Evolutionary conservation across 2,329 filamentous ascomycete genomes (phyloP).

Genomic region (Xylariaceae sp.): DNA sequence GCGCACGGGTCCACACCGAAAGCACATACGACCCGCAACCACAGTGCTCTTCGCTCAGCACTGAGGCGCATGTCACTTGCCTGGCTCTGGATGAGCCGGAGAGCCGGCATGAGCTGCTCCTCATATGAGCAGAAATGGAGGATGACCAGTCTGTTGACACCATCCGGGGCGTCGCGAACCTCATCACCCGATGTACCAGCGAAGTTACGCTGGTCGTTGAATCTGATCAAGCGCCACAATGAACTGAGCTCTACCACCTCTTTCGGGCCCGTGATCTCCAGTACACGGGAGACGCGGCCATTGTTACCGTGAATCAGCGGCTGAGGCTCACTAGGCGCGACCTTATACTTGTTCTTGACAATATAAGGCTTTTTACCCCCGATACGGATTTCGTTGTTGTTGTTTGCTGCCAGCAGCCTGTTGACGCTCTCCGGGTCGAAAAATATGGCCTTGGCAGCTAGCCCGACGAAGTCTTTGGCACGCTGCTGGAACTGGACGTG

Average conservation of each 20-base stretch:
- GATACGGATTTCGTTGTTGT: not conserved
- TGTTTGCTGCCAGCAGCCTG: not conserved
- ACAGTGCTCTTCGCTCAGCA: not conserved
- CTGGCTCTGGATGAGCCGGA: not conserved
- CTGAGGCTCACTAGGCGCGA: not conserved
- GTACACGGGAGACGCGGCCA: not conserved
- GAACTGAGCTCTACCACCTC: not conserved
- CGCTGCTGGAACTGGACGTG: not conserved
- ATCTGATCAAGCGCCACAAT: not conserved
- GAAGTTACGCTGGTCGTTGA: not conserved
- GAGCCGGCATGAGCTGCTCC: not conserved
- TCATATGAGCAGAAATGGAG: not conserved
- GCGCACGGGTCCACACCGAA: not conserved
- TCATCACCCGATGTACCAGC: not conserved
- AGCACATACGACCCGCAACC: not conserved
- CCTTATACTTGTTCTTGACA: not conserved
- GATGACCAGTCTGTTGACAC: not conserved
- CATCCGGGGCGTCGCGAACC: not conserved
- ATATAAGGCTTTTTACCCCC: not conserved
- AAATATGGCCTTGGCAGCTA: not conserved
- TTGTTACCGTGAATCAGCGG: not conserved
- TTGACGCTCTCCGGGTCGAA: not conserved
- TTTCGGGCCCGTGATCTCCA: not conserved
- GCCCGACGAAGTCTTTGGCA: not conserved
- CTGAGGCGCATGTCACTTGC: not conserved